Conservation (phyloP, 1,284 basidiomycete species). For the Pisolithus thermaeus region DNA sequence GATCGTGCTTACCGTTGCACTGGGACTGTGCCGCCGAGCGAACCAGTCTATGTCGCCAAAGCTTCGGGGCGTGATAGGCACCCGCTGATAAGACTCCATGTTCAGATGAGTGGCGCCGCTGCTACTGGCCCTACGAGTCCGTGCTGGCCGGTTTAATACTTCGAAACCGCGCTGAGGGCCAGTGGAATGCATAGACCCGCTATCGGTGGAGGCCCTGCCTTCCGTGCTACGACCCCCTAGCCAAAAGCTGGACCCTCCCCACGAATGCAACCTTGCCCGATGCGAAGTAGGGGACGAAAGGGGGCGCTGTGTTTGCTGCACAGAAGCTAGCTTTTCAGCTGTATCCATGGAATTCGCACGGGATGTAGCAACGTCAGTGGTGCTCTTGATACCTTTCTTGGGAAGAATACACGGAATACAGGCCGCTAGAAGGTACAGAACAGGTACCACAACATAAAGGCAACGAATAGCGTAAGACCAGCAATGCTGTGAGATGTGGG, state of each 20-base stretch:
- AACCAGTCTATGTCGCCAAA: constrained; percentile 73
- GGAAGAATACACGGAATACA: constrained; percentile 17
- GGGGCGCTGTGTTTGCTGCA: constrained; percentile 34
- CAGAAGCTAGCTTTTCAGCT: constrained; percentile 43
- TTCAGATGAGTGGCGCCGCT: constrained; percentile 42
- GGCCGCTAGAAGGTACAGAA: constrained; percentile 33
- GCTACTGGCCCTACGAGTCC: constrained; percentile 41
- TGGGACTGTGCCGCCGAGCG: constrained; percentile 60
- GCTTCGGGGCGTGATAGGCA: constrained; percentile 39
- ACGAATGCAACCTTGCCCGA: constrained; percentile 44
- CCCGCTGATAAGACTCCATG: constrained; percentile 31
- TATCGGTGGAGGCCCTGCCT: constrained; percentile 43
- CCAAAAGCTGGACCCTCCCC: constrained; percentile 46
- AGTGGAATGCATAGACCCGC: constrained; percentile 40
- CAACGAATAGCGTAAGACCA: constrained; percentile 55
- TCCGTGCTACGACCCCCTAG: constrained; percentile 37
- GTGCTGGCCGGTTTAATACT: constrained; percentile 60
- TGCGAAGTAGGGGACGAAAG: constrained; percentile 43
- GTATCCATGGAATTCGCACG: constrained; percentile 38
- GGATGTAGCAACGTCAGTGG: constrained; percentile 19
- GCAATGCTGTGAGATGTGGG: constrained; percentile 57
- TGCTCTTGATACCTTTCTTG: constrained; percentile 17
- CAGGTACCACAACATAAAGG: constrained; percentile 53
- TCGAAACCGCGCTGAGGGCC: constrained; percentile 53
- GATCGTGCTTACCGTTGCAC: constrained; percentile 50